These are phyloP conservation scores for Jackrogersella minutella DNA, from an alignment of 495 filamentous ascomycete genomes.

Conservation along the genomic window DNA sequence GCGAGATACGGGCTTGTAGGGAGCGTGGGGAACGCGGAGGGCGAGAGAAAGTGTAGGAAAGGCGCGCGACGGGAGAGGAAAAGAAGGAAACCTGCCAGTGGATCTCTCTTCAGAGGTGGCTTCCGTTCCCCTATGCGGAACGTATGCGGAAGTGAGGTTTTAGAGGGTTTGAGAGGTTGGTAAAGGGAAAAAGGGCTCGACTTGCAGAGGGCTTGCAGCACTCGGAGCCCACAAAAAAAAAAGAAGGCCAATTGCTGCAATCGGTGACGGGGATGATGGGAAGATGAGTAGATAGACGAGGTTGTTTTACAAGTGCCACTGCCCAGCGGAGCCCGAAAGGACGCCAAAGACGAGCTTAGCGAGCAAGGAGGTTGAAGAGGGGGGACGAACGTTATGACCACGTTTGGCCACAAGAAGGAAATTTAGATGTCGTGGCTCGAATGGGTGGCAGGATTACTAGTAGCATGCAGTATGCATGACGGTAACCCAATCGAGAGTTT, in stretches of 20 bases:
- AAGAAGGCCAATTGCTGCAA: conserved; percentile 29
- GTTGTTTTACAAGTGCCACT: conserved; percentile 39
- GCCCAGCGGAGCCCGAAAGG: conserved; percentile 41
- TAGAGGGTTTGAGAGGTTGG: conserved; percentile 9
- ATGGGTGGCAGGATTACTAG: conserved; percentile 61
- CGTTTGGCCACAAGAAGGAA: conserved; percentile 41
- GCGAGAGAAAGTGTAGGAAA: conserved; percentile 31
- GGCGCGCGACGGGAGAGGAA: conserved; percentile 28
- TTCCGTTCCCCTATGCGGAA: conserved; percentile 9
- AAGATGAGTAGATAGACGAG: conserved; percentile 15
- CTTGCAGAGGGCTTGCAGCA: conserved; percentile 33
- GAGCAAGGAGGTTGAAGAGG: conserved; percentile 35
- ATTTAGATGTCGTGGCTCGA: conserved; percentile 67
- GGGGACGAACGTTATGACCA: conserved; percentile 41
- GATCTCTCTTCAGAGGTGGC: conserved; percentile 10
- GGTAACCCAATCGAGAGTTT: conserved; percentile 58
- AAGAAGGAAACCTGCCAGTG: neutral
- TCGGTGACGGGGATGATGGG: conserved; percentile 25
- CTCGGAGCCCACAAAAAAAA: conserved; percentile 21
- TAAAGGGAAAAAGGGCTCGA: neutral
- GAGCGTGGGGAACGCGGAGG: conserved; percentile 45
- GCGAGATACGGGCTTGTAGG: conserved; percentile 25
- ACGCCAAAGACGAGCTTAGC: conserved; percentile 33
- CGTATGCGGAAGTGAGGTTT: conserved; percentile 4
- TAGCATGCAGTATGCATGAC: conserved; percentile 59